Evolutionary conservation across 2,329 filamentous ascomycete species (phyloP).

Genomic region (Aspergillus fumigatus): DNA sequence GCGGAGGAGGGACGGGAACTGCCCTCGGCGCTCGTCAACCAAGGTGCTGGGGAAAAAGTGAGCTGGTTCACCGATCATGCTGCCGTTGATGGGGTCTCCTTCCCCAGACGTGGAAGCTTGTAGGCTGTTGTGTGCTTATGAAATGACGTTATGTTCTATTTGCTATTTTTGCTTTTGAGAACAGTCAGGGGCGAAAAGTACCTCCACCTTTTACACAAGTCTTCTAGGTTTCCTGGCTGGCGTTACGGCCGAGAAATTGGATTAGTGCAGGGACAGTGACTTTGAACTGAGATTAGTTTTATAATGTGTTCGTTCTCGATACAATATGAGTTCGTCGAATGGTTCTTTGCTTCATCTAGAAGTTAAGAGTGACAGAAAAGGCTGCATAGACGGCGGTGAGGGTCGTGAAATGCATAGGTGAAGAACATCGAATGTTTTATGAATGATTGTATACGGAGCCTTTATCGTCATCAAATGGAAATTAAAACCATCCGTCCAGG

Average conservation of each 20-base stretch:
- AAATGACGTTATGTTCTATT: not conserved
- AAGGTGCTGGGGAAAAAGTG: slow-evolving; percentile 74
- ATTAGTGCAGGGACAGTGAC: not conserved
- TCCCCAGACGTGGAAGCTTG: slow-evolving; percentile 68
- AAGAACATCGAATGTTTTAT: not conserved
- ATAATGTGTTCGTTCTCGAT: not conserved
- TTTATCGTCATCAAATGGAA: not conserved
- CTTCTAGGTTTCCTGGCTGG: not conserved
- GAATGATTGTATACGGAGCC: not conserved
- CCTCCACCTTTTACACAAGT: not conserved
- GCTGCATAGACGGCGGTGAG: not conserved
- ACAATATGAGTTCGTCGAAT: not conserved
- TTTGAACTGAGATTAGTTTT: not conserved
- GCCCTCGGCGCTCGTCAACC: slow-evolving; percentile 85
- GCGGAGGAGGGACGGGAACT: slow-evolving; percentile 65
- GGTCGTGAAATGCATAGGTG: not conserved
- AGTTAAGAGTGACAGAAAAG: not conserved
- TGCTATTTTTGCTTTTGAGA: not conserved
- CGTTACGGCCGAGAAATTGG: not conserved
- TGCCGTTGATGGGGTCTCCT: slow-evolving; percentile 79
- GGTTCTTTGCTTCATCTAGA: not conserved
- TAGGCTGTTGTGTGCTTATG: slow-evolving; percentile 26
- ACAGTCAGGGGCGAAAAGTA: not conserved
- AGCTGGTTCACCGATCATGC: slow-evolving; percentile 92
- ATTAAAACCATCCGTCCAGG: not conserved